These are phyloP conservation scores for Ceratocystis ficicola DNA, from an alignment of 2,329 filamentous ascomycete genomes.

Conservation along the genomic window DNA sequence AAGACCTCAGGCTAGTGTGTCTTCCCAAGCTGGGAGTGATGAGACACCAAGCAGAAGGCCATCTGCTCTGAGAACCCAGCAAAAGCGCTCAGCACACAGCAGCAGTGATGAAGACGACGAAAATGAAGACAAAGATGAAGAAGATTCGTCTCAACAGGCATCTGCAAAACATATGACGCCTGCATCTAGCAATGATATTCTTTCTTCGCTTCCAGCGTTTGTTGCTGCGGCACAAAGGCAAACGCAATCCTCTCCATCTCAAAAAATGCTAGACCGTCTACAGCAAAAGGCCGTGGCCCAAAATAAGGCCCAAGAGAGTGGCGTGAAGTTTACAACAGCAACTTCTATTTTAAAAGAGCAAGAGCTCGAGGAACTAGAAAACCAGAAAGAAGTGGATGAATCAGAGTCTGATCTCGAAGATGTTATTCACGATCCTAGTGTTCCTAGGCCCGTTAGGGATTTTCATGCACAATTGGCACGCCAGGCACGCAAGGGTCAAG, in stretches of 20 bases:
- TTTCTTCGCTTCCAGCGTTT: background rate
- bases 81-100: background rate
- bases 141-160: background rate
- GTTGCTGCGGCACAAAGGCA: background rate
- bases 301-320: background rate
- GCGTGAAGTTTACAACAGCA: constrained; percentile 10
- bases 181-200: background rate
- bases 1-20: background rate
- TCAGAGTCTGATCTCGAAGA: constrained; percentile 17
- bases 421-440: constrained; percentile 11
- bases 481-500: constrained; percentile 7
- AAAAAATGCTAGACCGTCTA: background rate
- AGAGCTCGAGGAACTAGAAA: background rate
- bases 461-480: constrained; percentile 30
- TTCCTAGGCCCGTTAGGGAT: constrained; percentile 28
- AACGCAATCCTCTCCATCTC: background rate
- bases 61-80: background rate
- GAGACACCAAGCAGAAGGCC: background rate
- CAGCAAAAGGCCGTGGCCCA: background rate
- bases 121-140: background rate
- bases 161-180: background rate
- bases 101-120: too few species aligned
- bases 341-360: constrained; percentile 13
- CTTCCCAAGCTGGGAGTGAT: background rate
- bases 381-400: background rate